Evolutionary conservation across 1,139 yeast species (phyloP).

Genomic region (Suhomyces terraborum): DNA sequence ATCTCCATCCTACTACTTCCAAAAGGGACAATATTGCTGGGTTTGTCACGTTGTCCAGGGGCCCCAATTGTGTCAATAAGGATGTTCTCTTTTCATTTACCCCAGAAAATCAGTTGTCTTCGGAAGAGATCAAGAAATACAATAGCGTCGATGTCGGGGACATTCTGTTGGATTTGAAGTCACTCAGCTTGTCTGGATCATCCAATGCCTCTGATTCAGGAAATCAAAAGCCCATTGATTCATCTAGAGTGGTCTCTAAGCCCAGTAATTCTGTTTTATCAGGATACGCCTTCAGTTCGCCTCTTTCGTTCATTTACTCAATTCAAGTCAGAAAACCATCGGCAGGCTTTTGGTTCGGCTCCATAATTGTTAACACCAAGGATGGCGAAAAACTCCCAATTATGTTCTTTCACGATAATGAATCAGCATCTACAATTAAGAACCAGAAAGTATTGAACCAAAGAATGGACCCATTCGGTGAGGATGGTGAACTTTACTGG

Average conservation of each 20-base stretch:
- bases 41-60: slow-evolving; percentile 62
- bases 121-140: slow-evolving; percentile 52
- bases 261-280: slow-evolving; percentile 57
- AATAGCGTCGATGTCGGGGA: slow-evolving; percentile 55
- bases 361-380: slow-evolving; percentile 69
- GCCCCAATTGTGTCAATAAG: slow-evolving; percentile 52
- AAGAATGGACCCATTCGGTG: slow-evolving; percentile 74
- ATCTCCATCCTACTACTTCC: slow-evolving; percentile 76
- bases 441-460: slow-evolving; percentile 61
- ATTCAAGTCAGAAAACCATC: slow-evolving; percentile 84
- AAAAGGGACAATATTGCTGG: slow-evolving; percentile 81
- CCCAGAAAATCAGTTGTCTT: slow-evolving; percentile 59
- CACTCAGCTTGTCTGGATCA: slow-evolving; percentile 19
- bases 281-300: slow-evolving; percentile 65
- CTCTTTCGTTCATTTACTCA: slow-evolving; percentile 66
- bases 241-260: slow-evolving; percentile 40
- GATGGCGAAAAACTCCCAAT: slow-evolving; percentile 76
- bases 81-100: slow-evolving; percentile 74
- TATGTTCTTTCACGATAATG: slow-evolving; percentile 89
- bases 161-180: slow-evolving; percentile 21
- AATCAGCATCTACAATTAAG: slow-evolving; percentile 69
- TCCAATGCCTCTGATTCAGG: slow-evolving; percentile 3
- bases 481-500: slow-evolving; percentile 72
- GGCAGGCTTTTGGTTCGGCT: slow-evolving; percentile 90
- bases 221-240: neutral